phyloP scores from a whole-genome alignment of 1,284 basidiomycete species.

The Thecaphora frezii region DNA sequence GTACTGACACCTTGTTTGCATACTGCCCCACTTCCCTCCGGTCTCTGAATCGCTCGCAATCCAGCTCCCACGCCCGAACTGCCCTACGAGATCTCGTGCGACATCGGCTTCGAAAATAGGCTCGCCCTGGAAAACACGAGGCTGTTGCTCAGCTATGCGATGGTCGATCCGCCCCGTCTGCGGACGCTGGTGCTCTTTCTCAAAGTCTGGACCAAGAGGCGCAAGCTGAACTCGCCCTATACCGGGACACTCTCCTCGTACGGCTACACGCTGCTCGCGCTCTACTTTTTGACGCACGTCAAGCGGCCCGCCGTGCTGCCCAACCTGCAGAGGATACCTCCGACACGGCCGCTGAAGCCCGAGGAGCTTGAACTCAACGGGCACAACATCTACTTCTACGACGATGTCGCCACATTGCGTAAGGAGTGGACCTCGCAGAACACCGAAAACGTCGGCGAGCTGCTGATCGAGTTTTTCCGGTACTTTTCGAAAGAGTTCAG shows the following conservation, averaged over 20 bases:
- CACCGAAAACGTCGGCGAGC: slow-evolving; percentile 85
- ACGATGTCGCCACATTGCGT: slow-evolving; percentile 87
- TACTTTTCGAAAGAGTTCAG: slow-evolving; percentile 92
- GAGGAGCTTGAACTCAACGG: slow-evolving; percentile 76
- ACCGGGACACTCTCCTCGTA: slow-evolving; percentile 94
- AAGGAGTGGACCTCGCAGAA: slow-evolving; percentile 93
- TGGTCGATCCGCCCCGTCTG: slow-evolving; percentile 90
- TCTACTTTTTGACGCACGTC: slow-evolving; percentile 95
- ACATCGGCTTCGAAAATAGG: slow-evolving; percentile 97
- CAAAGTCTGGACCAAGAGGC: slow-evolving; percentile 97
- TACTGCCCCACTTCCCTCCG: too few species aligned
- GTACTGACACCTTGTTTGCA: neutral
- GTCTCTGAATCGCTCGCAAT: neutral
- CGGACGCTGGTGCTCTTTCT: slow-evolving; percentile 93
- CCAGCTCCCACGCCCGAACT: slow-evolving; percentile 77
- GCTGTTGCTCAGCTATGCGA: slow-evolving; percentile 92
- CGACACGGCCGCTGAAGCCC: slow-evolving; percentile 40
- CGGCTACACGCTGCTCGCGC: slow-evolving; percentile 94
- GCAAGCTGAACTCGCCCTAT: slow-evolving; percentile 98
- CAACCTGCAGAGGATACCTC: slow-evolving; percentile 60
- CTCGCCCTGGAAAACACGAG: slow-evolving; percentile 95
- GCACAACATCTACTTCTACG: slow-evolving; percentile 77
- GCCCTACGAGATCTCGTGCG: slow-evolving; percentile 74
- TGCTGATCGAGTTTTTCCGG: slow-evolving; percentile 97
- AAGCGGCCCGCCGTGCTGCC: slow-evolving; percentile 64